Percentiles rank a stretch among this genome's conserved stretches.
phyloP scores from a whole-genome alignment of 257 asterid species.

The Solanum bulbocastanum region DNA sequence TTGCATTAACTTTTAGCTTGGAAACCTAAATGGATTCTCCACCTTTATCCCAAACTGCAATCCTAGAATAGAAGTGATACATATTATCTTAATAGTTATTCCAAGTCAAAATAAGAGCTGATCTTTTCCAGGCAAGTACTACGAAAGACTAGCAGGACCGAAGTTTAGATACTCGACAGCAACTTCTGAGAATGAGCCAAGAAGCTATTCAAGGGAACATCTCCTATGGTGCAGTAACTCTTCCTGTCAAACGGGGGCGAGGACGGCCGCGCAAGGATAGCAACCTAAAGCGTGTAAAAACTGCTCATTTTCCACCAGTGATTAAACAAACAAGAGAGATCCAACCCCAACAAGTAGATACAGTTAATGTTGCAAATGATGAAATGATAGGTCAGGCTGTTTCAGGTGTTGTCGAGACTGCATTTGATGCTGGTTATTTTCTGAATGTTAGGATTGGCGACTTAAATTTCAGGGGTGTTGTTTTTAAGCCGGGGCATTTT shows the following conservation, averaged over 20 bases:
- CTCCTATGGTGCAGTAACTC: not conserved
- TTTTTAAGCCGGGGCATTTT: conserved; percentile 75
- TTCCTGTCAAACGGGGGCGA: conserved; percentile 23
- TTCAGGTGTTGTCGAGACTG: conserved; percentile 71
- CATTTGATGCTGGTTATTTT: conserved; percentile 82
- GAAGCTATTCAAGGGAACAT: conserved; percentile 20
- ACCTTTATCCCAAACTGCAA: not conserved
- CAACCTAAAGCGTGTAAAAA: conserved; percentile 12
- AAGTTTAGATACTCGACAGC: not conserved
- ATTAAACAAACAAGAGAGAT: conserved; percentile 22
- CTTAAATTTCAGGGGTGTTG: conserved; percentile 61
- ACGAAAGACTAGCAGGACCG: not conserved
- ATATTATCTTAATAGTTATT: not conserved
- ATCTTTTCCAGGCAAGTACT: not conserved
- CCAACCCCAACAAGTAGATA: conserved; percentile 14
- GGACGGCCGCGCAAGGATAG: conserved; percentile 45
- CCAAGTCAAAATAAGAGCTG: not conserved
- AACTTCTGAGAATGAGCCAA: conserved; percentile 19
- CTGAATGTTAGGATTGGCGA: conserved; percentile 64
- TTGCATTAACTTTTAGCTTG: not conserved
- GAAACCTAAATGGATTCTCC: not conserved
- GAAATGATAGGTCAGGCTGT: conserved; percentile 63
- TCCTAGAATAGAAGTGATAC: not conserved
- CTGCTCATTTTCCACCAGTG: conserved; percentile 29
- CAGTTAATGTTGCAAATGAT: conserved; percentile 14